Evolutionary conservation across 139 green algal species (phyloP).

Genomic region (Haematococcus lacustris): DNA sequence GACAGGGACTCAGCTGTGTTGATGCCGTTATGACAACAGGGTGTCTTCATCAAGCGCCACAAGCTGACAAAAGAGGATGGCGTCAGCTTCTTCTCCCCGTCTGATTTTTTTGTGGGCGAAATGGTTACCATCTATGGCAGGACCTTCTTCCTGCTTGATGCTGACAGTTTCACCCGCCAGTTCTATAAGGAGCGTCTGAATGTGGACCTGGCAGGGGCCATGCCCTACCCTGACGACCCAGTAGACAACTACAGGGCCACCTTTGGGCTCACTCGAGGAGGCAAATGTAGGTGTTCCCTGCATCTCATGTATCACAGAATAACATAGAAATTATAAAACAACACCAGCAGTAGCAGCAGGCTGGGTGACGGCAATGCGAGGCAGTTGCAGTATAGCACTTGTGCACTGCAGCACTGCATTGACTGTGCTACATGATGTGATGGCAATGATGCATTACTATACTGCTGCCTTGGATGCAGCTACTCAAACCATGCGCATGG

Average conservation of each 20-base stretch:
- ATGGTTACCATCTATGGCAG: slow-evolving; percentile 66
- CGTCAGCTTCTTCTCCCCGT: slow-evolving; percentile 26
- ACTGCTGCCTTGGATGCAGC: no score
- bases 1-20: neutral
- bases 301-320: no score
- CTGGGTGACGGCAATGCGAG: no score
- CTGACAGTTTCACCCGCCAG: slow-evolving; percentile 73
- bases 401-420: no score
- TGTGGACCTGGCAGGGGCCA: slow-evolving; percentile 24
- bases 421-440: no score
- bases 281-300: slow-evolving; percentile 43
- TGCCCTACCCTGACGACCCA: slow-evolving; percentile 55
- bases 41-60: slow-evolving; percentile 76
- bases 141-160: slow-evolving; percentile 67
- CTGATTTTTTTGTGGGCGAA: slow-evolving; percentile 69
- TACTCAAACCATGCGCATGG: slow-evolving; percentile 22
- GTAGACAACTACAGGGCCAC: slow-evolving; percentile 41
- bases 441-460: no score
- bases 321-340: no score
- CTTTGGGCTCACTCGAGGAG: slow-evolving; percentile 36
- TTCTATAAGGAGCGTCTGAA: slow-evolving; percentile 17
- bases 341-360: no score
- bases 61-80: slow-evolving; percentile 51
- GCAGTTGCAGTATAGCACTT: no score
- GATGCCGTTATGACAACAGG: slow-evolving; percentile 41